Evolutionary conservation across 345 rosid genomes (phyloP).

Genomic region (Heritiera fomes): DNA sequence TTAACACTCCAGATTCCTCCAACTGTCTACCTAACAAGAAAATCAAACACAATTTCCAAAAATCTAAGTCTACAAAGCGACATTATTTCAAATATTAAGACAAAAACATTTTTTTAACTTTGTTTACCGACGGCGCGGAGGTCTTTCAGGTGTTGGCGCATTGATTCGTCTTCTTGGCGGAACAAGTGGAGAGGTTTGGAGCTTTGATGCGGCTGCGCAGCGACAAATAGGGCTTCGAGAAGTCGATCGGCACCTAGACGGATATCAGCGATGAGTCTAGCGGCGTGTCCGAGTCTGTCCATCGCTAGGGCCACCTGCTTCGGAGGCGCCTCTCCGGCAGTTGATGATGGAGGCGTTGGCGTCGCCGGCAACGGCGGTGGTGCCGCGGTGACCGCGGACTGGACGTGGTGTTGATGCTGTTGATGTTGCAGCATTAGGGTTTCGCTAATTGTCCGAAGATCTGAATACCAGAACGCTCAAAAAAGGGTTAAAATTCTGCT

Average conservation of each 20-base stretch:
- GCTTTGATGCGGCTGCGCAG: constrained; percentile 68
- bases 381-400: neutral
- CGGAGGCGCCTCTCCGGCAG: constrained; percentile 77
- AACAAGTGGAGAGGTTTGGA: constrained; percentile 61
- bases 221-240: constrained; percentile 78
- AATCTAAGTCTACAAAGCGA: neutral
- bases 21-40: constrained; percentile 66
- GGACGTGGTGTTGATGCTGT: neutral
- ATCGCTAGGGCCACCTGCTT: constrained; percentile 92
- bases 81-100: neutral
- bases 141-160: constrained; percentile 85
- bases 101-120: neutral
- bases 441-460: neutral
- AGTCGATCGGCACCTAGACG: constrained; percentile 90
- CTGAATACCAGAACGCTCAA: neutral
- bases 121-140: constrained; percentile 66
- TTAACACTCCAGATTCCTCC: constrained; percentile 86
- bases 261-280: constrained; percentile 81
- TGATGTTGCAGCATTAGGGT: constrained; percentile 11
- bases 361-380: constrained; percentile 31
- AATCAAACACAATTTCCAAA: constrained; percentile 5
- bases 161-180: constrained; percentile 69
- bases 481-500: neutral
- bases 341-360: constrained; percentile 25
- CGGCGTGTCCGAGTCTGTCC: constrained; percentile 90